These are phyloP conservation scores for Cryphonectria radicalis DNA, from an alignment of 2,329 filamentous ascomycete species.

Conservation along the genomic window DNA sequence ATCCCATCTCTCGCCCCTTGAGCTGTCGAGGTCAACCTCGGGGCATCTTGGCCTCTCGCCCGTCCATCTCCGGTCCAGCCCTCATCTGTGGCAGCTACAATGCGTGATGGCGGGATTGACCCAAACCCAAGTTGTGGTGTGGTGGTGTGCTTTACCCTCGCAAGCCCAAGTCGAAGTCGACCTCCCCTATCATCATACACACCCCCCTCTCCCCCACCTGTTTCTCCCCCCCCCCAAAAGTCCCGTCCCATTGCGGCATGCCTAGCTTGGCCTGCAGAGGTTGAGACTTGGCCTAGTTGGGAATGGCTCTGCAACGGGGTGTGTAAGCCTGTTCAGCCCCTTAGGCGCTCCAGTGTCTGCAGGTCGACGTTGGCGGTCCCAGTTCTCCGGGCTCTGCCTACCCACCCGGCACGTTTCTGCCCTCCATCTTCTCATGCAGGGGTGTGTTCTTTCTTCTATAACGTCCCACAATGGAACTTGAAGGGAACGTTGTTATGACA, in stretches of 20 bases:
- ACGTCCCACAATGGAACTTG: conserved; percentile 2
- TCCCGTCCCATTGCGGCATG: conserved; percentile 6
- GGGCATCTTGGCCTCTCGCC: background rate
- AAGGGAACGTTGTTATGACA: conserved; percentile 15
- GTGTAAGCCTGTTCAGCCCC: background rate
- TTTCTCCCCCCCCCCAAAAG: background rate
- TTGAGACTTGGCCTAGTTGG: conserved; percentile 4
- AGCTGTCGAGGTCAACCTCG: background rate
- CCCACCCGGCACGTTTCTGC: conserved; percentile 20
- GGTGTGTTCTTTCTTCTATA: conserved; percentile 5
- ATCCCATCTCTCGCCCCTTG: background rate
- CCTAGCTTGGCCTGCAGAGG: background rate
- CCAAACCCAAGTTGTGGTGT: background rate
- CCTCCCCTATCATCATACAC: background rate
- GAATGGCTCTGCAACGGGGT: background rate
- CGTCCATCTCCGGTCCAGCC: background rate
- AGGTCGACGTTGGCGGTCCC: conserved; percentile 13
- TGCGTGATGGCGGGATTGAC: background rate
- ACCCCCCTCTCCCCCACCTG: background rate
- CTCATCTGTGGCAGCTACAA: background rate
- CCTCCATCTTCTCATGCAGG: conserved; percentile 7
- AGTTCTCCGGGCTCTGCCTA: conserved; percentile 5
- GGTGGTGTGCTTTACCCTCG: background rate
- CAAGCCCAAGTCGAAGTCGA: background rate
- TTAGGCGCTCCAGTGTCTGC: conserved; percentile 3